Evolutionary conservation across 371 early-diverging fungal species (phyloP).

Genomic region (Ordospora pajunii): DNA sequence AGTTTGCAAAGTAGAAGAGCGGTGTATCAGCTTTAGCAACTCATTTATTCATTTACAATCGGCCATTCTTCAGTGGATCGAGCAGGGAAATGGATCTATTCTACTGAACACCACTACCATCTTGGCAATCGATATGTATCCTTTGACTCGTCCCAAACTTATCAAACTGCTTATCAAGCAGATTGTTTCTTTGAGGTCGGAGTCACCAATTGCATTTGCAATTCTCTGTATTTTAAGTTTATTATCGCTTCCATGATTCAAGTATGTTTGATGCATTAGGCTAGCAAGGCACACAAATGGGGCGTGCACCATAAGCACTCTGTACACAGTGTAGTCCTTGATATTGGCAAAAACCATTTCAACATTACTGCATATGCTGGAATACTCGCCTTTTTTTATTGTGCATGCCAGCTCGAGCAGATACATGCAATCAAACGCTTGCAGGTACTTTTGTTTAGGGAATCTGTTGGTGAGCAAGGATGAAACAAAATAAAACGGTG

Average conservation of each 20-base stretch:
- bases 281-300: constrained; percentile 17
- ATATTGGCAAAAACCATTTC: neutral
- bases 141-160: constrained; percentile 5
- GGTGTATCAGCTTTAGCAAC: neutral
- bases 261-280: neutral
- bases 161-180: constrained; percentile 10
- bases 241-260: neutral
- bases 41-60: neutral
- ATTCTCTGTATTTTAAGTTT: constrained; percentile 13
- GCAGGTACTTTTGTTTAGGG: neutral
- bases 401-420: neutral
- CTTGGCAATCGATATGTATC: constrained; percentile 22
- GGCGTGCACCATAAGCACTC: neutral
- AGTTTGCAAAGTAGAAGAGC: constrained; percentile 1
- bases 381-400: neutral
- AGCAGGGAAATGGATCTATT: constrained; percentile 24
- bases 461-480: constrained; percentile 8
- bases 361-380: neutral
- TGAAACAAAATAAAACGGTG: constrained; percentile 12
- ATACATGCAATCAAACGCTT: neutral
- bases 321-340: neutral
- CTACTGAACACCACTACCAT: constrained; percentile 23
- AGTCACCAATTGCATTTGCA: neutral
- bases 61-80: neutral
- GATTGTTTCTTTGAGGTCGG: constrained; percentile 1